phyloP scores from a whole-genome alignment of 2,329 filamentous ascomycete genomes.

The Lecanicillium sp. region DNA sequence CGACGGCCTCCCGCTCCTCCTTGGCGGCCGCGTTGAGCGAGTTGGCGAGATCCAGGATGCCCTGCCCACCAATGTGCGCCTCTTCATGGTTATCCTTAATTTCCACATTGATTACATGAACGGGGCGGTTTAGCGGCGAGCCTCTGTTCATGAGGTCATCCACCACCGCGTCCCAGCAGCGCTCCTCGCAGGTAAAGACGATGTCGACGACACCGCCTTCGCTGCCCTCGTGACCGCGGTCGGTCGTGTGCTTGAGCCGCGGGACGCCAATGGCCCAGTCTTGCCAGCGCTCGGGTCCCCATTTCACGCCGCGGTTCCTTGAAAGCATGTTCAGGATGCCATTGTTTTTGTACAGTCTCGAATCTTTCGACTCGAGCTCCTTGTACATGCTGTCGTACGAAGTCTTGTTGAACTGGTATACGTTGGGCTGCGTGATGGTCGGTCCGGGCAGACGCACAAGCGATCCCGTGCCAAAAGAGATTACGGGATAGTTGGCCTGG shows the following conservation, averaged over 20 bases:
- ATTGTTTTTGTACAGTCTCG: conserved; percentile 81
- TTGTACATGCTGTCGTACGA: conserved; percentile 94
- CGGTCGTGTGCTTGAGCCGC: conserved; percentile 65
- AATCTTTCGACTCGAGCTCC: conserved; percentile 80
- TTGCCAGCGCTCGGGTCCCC: conserved; percentile 94
- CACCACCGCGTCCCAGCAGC: conserved; percentile 96
- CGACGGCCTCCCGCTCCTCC: conserved; percentile 66
- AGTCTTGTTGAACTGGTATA: conserved; percentile 96
- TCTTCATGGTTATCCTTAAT: conserved; percentile 99
- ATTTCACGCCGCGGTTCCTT: conserved; percentile 86
- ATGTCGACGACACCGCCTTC: conserved; percentile 89
- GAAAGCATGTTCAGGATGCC: conserved; percentile 94
- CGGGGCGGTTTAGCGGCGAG: conserved; percentile 79
- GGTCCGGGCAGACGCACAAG: conserved; percentile 90
- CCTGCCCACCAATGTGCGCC: conserved; percentile 80
- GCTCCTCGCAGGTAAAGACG: conserved; percentile 94
- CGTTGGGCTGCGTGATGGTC: conserved; percentile 86
- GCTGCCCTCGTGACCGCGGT: conserved; percentile 73
- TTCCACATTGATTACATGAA: conserved; percentile 97
- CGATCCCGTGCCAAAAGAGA: conserved; percentile 94
- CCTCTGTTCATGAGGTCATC: conserved; percentile 87
- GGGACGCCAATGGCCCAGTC: conserved; percentile 91
- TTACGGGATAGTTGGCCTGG: conserved; percentile 82
- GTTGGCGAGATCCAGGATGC: conserved; percentile 86
- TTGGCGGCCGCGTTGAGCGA: conserved; percentile 73